Evolutionary conservation across 2,329 filamentous ascomycete species (phyloP), one percentile per base, ranked within the genome.

Genomic region (Epichloe amarillans): DNA sequence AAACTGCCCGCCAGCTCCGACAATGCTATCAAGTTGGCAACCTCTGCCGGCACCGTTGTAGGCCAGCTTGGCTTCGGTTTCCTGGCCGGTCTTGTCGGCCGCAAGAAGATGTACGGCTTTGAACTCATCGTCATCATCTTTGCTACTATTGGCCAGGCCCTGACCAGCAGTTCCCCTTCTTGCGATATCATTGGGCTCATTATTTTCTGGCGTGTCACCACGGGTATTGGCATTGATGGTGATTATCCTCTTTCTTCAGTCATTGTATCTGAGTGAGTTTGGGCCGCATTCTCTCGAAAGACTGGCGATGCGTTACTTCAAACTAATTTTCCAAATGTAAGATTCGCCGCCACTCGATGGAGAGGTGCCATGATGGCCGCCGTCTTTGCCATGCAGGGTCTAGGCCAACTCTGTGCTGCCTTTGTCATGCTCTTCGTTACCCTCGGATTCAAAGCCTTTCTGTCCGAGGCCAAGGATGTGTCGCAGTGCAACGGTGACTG

Each of bases 351-450:
- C 4, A 91, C 86, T 49, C 88, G 84, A 67, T 90, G 86, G 82
- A 74, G 87, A 66, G 87, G 86, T 57, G 86, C 86, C 56, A 93
- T 93, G 83, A 90, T 94, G 83, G 85, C 80, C 36, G 76, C 85
- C 15, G 87, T 93, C 50, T 93, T 93, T 61, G 85, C 86, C 57
- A 91, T 90, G 85, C 87, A 94, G 65, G 86, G 87, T 56, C 76
- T 93, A 48, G 87, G 88, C 19, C 87, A 93, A 66, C 81, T 93
- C 50, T 74, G 73, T 26, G 86, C 84, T 46, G 85, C 85, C 45
- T 77, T 91, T 33, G 74, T 93, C 55, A 84, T 87, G 64, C 72
- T 93, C 45, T 86, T 90, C 60, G 77, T 86, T 51, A 85, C 83
- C 0, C 70, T 81, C 14, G 83, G 82, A 46, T 89, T 88, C 73